Evolutionary conservation across 441 rosid genomes (phyloP).

Genomic region (Manihot esculenta): DNA sequence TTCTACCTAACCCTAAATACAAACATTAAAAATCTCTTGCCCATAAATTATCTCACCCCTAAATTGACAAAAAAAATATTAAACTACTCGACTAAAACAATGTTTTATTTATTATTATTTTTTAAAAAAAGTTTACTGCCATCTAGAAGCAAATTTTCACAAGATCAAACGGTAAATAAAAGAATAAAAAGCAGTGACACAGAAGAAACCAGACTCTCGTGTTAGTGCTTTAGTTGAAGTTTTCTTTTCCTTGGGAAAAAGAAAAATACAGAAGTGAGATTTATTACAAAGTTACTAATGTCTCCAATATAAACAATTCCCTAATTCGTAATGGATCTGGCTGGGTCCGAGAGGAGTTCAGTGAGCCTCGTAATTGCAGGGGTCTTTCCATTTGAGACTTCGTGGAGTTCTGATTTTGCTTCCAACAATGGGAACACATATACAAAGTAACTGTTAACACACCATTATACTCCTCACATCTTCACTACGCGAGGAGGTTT

Average conservation of each 20-base stretch:
- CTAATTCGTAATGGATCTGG: not conserved
- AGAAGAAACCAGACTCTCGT: not conserved
- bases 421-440: constrained; percentile 24
- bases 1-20: no score
- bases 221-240: not conserved
- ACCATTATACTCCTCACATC: constrained; percentile 18
- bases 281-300: constrained; percentile 10
- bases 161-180: not conserved
- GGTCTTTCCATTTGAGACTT: constrained; percentile 5
- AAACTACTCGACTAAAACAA: no score
- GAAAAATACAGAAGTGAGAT: not conserved
- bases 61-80: no score
- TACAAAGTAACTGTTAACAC: constrained; percentile 23
- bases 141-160: not conserved
- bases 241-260: not conserved
- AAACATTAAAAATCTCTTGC: no score
- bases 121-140: no score
- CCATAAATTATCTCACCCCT: no score
- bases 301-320: constrained; percentile 23
- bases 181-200: not conserved
- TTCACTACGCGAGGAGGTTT: constrained; percentile 12
- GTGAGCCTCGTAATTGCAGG: not conserved
- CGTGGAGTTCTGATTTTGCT: constrained; percentile 8
- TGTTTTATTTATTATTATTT: no score
- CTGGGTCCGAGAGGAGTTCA: no score